phyloP scores from a whole-genome alignment of 257 asterid species.

The Solanum sparsipilum region DNA sequence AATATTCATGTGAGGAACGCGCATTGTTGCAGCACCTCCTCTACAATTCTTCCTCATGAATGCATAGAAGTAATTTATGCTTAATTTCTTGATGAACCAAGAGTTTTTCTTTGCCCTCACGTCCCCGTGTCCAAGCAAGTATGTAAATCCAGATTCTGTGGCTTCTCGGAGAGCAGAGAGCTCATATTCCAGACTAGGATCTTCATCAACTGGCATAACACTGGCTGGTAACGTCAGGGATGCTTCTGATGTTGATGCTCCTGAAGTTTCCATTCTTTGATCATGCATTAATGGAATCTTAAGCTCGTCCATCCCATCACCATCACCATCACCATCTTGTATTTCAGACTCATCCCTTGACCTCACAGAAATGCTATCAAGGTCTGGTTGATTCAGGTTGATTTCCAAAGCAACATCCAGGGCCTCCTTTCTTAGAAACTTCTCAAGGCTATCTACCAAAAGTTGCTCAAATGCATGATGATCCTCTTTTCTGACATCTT shows the following conservation, averaged over 20 bases:
- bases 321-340: constrained; percentile 24
- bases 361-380: constrained; percentile 35
- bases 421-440: constrained; percentile 72
- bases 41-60: constrained; percentile 91
- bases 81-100: constrained; percentile 64
- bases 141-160: constrained; percentile 68
- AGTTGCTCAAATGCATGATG: constrained; percentile 84
- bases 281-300: constrained; percentile 48
- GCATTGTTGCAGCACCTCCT: constrained; percentile 90
- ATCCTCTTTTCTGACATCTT: constrained; percentile 82
- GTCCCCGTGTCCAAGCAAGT: constrained; percentile 79
- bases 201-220: constrained; percentile 38
- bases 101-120: constrained; percentile 82
- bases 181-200: constrained; percentile 77
- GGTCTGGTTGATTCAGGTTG: constrained; percentile 15
- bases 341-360: constrained; percentile 28
- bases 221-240: constrained; percentile 39
- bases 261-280: constrained; percentile 13
- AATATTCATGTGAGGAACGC: constrained; percentile 76
- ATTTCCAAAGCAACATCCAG: constrained; percentile 63
- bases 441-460: constrained; percentile 70
- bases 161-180: constrained; percentile 74
- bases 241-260: constrained; percentile 12
- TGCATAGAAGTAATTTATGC: constrained; percentile 74
- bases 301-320: constrained; percentile 32